A percentile compares a stretch with the other conserved stretches of the same genome.
phyloP scores from a whole-genome alignment of 2,329 filamentous ascomycete species.

The Monilinia vaccinii-corymbosi region DNA sequence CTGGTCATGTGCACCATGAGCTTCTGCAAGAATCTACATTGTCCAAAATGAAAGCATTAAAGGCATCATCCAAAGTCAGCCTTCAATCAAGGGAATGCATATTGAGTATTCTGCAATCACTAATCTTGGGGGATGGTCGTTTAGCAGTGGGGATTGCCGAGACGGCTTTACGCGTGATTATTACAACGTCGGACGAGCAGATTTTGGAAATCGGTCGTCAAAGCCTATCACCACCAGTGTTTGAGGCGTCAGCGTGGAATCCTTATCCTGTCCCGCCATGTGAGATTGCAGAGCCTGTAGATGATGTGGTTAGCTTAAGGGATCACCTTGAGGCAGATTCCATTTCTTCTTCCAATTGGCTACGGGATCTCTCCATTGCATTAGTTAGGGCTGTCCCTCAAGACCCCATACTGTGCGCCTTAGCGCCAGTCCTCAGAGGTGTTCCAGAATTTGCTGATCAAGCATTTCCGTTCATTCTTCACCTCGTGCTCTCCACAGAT shows the following conservation, averaged over 20 bases:
- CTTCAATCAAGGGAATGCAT: slow-evolving; percentile 54
- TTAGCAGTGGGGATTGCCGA: slow-evolving; percentile 51
- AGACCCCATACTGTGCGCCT: slow-evolving; percentile 59
- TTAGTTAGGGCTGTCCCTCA: slow-evolving; percentile 50
- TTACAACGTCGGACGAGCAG: slow-evolving; percentile 35
- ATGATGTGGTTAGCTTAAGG: slow-evolving; percentile 7
- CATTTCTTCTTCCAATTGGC: slow-evolving; percentile 47
- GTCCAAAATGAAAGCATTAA: slow-evolving; percentile 34
- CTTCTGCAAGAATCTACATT: slow-evolving; percentile 52
- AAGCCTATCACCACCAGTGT: slow-evolving; percentile 43
- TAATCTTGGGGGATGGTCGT: slow-evolving; percentile 50
- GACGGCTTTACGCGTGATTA: slow-evolving; percentile 46
- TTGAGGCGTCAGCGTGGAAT: slow-evolving; percentile 47
- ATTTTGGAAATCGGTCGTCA: slow-evolving; percentile 43
- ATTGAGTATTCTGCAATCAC: slow-evolving; percentile 49
- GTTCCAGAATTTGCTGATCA: slow-evolving; percentile 63
- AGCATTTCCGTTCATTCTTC: slow-evolving; percentile 75
- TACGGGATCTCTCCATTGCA: slow-evolving; percentile 49
- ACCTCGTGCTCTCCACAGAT: slow-evolving; percentile 67
- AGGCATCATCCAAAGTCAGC: slow-evolving; percentile 25
- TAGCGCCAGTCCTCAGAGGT: slow-evolving; percentile 56
- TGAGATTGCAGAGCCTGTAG: slow-evolving; percentile 29
- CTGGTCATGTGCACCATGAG: slow-evolving; percentile 55
- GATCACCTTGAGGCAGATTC: slow-evolving; percentile 13
- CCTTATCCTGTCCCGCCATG: slow-evolving; percentile 47